phyloP scores from a whole-genome alignment of 1,284 basidiomycete species.

The Puccinia hordei region DNA sequence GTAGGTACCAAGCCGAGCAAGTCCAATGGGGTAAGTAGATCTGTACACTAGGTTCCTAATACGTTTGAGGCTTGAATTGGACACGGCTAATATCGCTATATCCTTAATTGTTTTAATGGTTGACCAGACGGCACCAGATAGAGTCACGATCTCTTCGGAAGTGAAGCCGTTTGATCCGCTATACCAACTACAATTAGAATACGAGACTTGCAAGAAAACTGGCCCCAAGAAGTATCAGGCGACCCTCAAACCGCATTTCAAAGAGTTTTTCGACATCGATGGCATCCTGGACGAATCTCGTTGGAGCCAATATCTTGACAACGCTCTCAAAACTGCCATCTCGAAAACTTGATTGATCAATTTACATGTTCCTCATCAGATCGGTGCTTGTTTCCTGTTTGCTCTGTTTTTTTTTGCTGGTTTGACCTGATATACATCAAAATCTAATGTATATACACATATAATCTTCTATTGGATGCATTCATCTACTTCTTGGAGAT shows the following conservation, averaged over 20 bases:
- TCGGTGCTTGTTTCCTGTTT: too few relatives aligned
- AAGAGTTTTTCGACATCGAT: slow-evolving; percentile 45
- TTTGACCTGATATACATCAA: too few relatives aligned
- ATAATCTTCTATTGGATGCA: too few relatives aligned
- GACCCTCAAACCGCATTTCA: slow-evolving; percentile 31
- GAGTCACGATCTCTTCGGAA: slow-evolving; percentile 28
- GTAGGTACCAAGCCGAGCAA: slow-evolving; percentile 20
- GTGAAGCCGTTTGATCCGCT: slow-evolving; percentile 19
- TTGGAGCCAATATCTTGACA: slow-evolving; percentile 41
- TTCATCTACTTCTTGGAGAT: too few relatives aligned
- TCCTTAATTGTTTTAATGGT: background rate
- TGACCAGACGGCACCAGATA: slow-evolving; percentile 2
- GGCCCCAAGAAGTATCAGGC: slow-evolving; percentile 36
- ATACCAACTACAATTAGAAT: slow-evolving; percentile 26
- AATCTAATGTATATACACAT: too few relatives aligned
- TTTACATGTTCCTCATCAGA: background rate
- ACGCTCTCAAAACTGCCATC: slow-evolving; percentile 37
- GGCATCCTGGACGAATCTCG: slow-evolving; percentile 30
- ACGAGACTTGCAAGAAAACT: slow-evolving; percentile 30
- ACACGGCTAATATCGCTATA: background rate
- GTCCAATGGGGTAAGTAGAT: slow-evolving; percentile 25
- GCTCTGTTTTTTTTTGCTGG: too few relatives aligned
- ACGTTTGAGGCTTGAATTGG: background rate
- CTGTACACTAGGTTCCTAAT: background rate
- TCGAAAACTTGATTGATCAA: slow-evolving; percentile 18